Evolutionary conservation across 75 land plant species (phyloP).

Genomic region (Selaginella moellendorffii): DNA sequence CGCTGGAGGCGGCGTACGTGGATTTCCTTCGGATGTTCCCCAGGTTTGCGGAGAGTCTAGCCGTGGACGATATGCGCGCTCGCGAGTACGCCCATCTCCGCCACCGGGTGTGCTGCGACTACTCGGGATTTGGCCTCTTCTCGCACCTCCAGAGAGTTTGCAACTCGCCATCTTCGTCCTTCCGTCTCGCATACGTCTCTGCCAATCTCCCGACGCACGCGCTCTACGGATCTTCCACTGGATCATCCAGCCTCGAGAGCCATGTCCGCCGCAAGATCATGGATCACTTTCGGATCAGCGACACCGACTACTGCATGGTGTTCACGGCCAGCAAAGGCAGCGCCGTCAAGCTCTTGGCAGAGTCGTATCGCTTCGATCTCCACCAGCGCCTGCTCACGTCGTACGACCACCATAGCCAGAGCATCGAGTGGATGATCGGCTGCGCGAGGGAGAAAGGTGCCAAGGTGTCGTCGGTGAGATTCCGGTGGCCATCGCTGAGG

Average conservation of each 20-base stretch:
- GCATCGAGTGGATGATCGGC: conserved; percentile 46
- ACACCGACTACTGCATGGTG: conserved; percentile 70
- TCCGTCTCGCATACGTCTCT: conserved; percentile 57
- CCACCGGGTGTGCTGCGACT: conserved; percentile 56
- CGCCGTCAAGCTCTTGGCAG: conserved; percentile 74
- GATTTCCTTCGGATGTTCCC: background rate
- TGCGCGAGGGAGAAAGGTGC: conserved; percentile 64
- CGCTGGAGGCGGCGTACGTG: background rate
- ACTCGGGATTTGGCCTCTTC: conserved; percentile 80
- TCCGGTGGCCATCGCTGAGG: conserved; percentile 68
- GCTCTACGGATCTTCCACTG: conserved; percentile 53
- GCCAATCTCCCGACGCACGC: conserved; percentile 65
- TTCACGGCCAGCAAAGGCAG: conserved; percentile 62
- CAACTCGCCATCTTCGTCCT: conserved; percentile 50
- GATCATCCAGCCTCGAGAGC: conserved; percentile 48
- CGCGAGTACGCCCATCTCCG: conserved; percentile 51
- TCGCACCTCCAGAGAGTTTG: conserved; percentile 46
- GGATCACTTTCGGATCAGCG: conserved; percentile 48
- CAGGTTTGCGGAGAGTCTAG: conserved; percentile 33
- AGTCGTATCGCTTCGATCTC: conserved; percentile 65
- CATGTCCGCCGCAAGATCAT: conserved; percentile 51
- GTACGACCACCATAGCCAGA: conserved; percentile 71
- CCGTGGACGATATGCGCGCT: conserved; percentile 53
- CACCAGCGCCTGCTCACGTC: conserved; percentile 46
- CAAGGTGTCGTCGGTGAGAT: conserved; percentile 36